Evolutionary conservation across 2,329 filamentous ascomycete species (phyloP), one percentile per base, ranked within the genome.

Genomic region (Salinomyces thailandicus): DNA sequence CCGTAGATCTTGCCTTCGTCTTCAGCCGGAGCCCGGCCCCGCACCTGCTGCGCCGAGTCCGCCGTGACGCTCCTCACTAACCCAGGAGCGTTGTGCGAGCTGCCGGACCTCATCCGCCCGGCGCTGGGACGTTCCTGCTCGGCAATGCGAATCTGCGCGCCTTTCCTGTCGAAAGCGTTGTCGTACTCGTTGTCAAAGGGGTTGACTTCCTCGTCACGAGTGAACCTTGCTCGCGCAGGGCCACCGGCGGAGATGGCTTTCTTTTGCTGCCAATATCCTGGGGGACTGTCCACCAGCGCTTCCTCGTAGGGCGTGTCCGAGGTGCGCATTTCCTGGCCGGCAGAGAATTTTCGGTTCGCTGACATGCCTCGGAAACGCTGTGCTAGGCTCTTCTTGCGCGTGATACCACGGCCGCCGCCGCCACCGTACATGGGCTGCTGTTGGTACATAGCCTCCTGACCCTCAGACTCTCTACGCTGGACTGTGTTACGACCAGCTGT

Each of bases 361-460:
- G 79, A 85, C 52, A 93, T 86, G 46, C 84, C 81, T 27, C 86
- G 81, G 57, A 98, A 81, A 38, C 87, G 83, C 58, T 95, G 86
- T 2, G 86, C 91, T 42, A 98, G 69, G 18, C 87, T 95, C 68
- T 95, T 95, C 71, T 95, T 96, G 42, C 91, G 79, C 48, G 81
- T 77, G 28, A 98, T 62, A 4, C 81, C 81, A 6, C 71, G 69
- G 16, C 56, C 63, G 18, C 63, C 62, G 2, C 27, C 35, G 11
- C 40, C 31, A n/a, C 22, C 22, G 22, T 8, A 8, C 22, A 26
- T 26, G 22, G 9, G 9, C 9, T 8, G 9, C n/a, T 26, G 9
- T 8, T 8, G 9, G 22, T 26, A 26, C 65, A 63, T 15, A 61
- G 37, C 64, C 55, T 18, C 55, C 31, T 58, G 71, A 31, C 80